Evolutionary conservation across 2,329 filamentous ascomycete genomes (phyloP), one percentile per base, ranked within the genome.

Genomic region (Trematosphaeria pertusa): DNA sequence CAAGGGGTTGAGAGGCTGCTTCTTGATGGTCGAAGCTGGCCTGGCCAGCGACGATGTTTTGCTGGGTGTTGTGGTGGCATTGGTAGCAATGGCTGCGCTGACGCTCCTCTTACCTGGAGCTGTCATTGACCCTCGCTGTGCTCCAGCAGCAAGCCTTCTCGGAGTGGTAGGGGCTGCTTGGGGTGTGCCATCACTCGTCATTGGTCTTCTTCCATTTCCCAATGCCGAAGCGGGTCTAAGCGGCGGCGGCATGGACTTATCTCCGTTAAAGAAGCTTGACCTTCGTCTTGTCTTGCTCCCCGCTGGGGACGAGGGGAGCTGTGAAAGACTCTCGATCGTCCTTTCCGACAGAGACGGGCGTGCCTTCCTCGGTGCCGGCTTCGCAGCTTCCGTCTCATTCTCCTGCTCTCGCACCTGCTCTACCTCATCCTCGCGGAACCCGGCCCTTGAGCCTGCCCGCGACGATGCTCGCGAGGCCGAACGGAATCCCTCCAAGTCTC

Each of bases 241-340:
- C 70, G 90, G 62, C 4, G 87, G 81, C 14, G 79, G 78, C 72
- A 82, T 81, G 5, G 81, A 77, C 48, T 81, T 81, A n/a, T 85
- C 78, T 2, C 78, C 72, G 37, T 84, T 85, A 65, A 89, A 94
- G 69, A 96, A 91, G 44, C 83, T 85, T 0, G 89, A 90, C 7
- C 81, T 77, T 43, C 85, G 83, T 48, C 84, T 83, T 41, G 54
- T 80, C 83, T 35, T 88, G 71, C 0, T 83, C 19, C 83, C 50
- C 15, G 54, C 54, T 4, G 92, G 91, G 0, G 91, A 94, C 0
- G 89, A 85, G 0, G 91, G 89, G 21, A 96, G 76, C 36, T 85
- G 83, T 3, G 91, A 82, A 5, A 97, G 75, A 0, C 90, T 96
- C 68, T 96, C 90, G 32, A 96, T 86, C 0, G 92, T 95, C 47